Percentiles rank a stretch among this genome's conserved stretches.
Conservation (phyloP, 2,329 filamentous ascomycete species). For the Clonostachys chloroleuca region DNA sequence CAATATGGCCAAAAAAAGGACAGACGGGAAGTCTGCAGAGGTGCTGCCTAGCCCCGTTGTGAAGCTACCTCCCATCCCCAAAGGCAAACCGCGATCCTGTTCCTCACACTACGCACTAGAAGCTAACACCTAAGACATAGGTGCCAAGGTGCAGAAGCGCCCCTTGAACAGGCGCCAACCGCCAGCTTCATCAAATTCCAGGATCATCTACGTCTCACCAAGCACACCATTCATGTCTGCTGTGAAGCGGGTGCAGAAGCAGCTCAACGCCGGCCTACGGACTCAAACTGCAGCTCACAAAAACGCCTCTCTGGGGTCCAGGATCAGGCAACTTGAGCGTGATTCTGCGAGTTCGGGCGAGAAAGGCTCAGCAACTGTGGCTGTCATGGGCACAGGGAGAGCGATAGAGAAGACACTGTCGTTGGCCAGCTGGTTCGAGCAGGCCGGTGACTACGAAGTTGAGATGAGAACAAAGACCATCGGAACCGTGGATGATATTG, state of each 20-base stretch:
- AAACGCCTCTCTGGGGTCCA: constrained; percentile 37
- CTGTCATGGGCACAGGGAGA: constrained; percentile 60
- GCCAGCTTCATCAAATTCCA: constrained; percentile 10
- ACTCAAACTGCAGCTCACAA: constrained; percentile 35
- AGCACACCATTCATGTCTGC: constrained; percentile 64
- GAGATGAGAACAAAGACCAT: constrained; percentile 58
- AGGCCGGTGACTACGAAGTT: constrained; percentile 54
- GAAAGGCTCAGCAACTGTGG: constrained; percentile 30
- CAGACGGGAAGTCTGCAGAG: constrained; percentile 5
- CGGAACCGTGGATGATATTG: constrained; percentile 63
- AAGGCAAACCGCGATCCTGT: constrained; percentile 13
- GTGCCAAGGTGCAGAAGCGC: background rate
- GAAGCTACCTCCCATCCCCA: constrained; percentile 28
- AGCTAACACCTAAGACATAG: background rate
- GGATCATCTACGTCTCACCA: constrained; percentile 60
- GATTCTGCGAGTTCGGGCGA: constrained; percentile 4
- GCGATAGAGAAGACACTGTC: constrained; percentile 61
- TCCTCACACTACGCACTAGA: background rate
- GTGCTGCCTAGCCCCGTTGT: constrained; percentile 11
- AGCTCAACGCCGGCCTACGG: constrained; percentile 49
- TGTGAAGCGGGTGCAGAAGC: constrained; percentile 60
- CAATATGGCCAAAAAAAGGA: background rate
- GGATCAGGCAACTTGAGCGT: constrained; percentile 35
- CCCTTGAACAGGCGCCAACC: background rate
- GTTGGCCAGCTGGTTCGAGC: constrained; percentile 61